These are phyloP conservation scores for Telfairia occidentalis DNA, from an alignment of 331 rosid genomes.

Conservation along the genomic window DNA sequence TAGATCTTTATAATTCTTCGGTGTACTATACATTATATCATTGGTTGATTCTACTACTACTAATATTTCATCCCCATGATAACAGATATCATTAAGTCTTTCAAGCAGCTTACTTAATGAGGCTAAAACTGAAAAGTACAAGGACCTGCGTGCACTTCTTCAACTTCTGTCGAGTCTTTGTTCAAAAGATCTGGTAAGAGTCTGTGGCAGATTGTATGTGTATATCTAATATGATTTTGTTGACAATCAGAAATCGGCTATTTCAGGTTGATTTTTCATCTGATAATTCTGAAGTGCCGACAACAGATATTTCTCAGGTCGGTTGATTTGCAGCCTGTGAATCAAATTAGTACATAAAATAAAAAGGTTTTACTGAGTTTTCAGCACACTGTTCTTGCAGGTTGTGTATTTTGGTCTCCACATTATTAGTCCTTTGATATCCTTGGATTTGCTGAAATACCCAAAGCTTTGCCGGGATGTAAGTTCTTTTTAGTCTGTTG, in stretches of 20 bases:
- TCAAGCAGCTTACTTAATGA: slow-evolving; percentile 71
- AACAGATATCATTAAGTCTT: slow-evolving; percentile 73
- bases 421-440: slow-evolving; percentile 68
- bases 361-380: not conserved
- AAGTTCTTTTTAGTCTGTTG: slow-evolving; percentile 24
- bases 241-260: slow-evolving; percentile 17
- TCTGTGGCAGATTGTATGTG: not conserved
- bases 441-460: slow-evolving; percentile 82
- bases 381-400: slow-evolving; percentile 36
- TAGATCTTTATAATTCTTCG: not conserved
- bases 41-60: not conserved
- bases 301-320: slow-evolving; percentile 90
- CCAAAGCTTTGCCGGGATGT: slow-evolving; percentile 92
- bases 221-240: slow-evolving; percentile 14
- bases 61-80: slow-evolving; percentile 14
- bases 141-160: slow-evolving; percentile 95
- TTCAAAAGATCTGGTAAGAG: slow-evolving; percentile 75
- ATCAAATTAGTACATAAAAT: not conserved
- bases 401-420: slow-evolving; percentile 96
- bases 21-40: not conserved
- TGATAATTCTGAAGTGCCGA: slow-evolving; percentile 56
- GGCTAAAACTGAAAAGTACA: slow-evolving; percentile 76
- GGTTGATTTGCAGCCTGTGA: slow-evolving; percentile 15
- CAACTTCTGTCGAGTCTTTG: slow-evolving; percentile 92
- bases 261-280: slow-evolving; percentile 88